Evolutionary conservation across 2,329 filamentous ascomycete genomes (phyloP).

Genomic region (Xylaria digitata): DNA sequence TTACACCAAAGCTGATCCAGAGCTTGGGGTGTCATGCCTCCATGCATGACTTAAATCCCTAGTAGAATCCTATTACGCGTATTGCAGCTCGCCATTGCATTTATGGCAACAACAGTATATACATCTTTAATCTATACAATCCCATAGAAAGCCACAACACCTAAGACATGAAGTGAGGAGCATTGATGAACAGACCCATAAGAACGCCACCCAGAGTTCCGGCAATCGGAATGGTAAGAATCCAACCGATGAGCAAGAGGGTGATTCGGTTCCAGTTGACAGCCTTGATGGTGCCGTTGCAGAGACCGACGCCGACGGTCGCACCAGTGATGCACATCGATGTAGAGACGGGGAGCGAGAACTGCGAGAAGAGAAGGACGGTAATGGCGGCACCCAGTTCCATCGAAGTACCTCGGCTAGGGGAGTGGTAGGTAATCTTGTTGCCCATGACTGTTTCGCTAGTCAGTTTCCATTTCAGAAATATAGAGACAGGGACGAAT

Average conservation of each 20-base stretch:
- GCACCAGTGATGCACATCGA: conserved; percentile 85
- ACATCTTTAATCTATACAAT: conserved; percentile 11
- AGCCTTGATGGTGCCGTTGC: conserved; percentile 76
- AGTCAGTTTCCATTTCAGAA: conserved; percentile 39
- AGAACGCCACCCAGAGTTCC: conserved; percentile 65
- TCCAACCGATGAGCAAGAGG: conserved; percentile 74
- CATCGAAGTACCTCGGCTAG: conserved; percentile 69
- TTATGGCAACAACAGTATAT: not conserved
- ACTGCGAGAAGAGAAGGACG: conserved; percentile 80
- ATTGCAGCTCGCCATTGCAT: not conserved
- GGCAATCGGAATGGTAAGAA: conserved; percentile 72
- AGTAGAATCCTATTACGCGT: conserved; percentile 3
- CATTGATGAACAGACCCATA: conserved; percentile 65
- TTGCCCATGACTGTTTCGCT: conserved; percentile 71
- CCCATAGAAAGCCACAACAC: not conserved
- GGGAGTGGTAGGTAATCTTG: conserved; percentile 53
- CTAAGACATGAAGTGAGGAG: conserved; percentile 62
- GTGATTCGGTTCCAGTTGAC: conserved; percentile 81
- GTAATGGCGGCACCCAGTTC: conserved; percentile 84
- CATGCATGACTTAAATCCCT: not conserved
- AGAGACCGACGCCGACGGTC: conserved; percentile 81
- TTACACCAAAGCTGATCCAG: conserved; percentile 14
- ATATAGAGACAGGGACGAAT: not conserved
- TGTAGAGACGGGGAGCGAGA: conserved; percentile 79
- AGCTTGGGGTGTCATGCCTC: conserved; percentile 15